Percentiles rank a stretch among this genome's conserved stretches.
Conservation (phyloP, 768 basidiomycete genomes). For the Lactarius hengduanensis region DNA sequence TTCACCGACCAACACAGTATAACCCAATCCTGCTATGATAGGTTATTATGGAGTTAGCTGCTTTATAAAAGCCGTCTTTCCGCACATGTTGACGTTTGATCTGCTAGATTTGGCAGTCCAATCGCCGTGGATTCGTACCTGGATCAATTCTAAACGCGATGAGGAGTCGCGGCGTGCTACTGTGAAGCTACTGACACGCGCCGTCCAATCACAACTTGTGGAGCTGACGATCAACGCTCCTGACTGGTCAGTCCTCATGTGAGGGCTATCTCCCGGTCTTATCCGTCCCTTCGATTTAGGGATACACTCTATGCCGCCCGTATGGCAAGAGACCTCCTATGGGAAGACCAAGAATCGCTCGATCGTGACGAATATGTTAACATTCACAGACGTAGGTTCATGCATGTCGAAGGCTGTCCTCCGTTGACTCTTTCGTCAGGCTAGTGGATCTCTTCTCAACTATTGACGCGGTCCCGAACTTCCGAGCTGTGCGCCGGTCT, state of each 20-base stretch:
- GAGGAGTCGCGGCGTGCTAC: constrained; percentile 73
- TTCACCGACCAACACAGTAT: neutral
- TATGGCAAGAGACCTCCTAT: constrained; percentile 93
- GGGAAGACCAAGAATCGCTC: constrained; percentile 77
- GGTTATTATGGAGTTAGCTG: constrained; percentile 71
- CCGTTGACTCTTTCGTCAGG: constrained; percentile 40
- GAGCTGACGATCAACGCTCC: constrained; percentile 87
- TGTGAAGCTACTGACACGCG: constrained; percentile 81
- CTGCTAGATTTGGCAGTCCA: constrained; percentile 75
- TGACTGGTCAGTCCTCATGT: constrained; percentile 68
- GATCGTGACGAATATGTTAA: constrained; percentile 77
- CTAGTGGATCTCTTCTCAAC: constrained; percentile 87
- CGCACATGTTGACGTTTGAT: constrained; percentile 11
- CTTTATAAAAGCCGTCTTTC: neutral
- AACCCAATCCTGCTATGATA: constrained; percentile 31
- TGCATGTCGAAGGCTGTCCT: constrained; percentile 2
- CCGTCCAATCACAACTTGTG: constrained; percentile 67
- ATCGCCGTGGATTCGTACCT: constrained; percentile 74
- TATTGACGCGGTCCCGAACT: constrained; percentile 56
- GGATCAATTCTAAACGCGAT: constrained; percentile 64
- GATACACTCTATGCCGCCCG: constrained; percentile 86
- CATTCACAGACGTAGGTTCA: constrained; percentile 85
- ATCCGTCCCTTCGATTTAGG: constrained; percentile 46
- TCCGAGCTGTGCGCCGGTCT: constrained; percentile 59
- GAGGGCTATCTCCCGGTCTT: neutral